phyloP scores from a whole-genome alignment of 2,329 filamentous ascomycete species.

The Neodidymelliopsis sp. region DNA sequence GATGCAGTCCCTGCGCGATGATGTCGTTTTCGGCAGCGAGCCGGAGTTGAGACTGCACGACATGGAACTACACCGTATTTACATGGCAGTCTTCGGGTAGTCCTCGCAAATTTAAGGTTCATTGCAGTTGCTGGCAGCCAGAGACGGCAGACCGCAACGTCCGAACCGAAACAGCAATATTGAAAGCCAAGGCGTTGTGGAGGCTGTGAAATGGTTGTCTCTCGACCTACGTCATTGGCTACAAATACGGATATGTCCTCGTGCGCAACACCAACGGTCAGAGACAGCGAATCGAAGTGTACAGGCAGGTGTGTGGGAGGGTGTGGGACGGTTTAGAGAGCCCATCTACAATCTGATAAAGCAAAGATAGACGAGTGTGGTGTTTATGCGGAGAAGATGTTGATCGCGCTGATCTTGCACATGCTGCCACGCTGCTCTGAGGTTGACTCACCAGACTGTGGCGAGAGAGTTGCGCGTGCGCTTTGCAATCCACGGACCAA shows the following conservation, averaged over 20 bases:
- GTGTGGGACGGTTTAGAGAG: conserved; percentile 4
- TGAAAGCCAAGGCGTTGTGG: conserved; percentile 12
- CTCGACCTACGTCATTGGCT: conserved; percentile 37
- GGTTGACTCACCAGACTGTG: conserved; percentile 24
- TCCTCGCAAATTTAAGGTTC: conserved; percentile 8
- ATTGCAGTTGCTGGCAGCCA: conserved; percentile 14
- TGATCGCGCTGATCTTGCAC: conserved; percentile 27
- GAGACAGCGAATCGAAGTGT: background rate
- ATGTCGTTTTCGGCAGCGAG: conserved; percentile 23
- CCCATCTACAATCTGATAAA: conserved; percentile 7
- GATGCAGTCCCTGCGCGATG: conserved; percentile 25
- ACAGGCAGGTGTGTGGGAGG: conserved; percentile 10
- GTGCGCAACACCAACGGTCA: conserved; percentile 20
- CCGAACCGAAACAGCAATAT: conserved; percentile 9
- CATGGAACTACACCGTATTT: conserved; percentile 14
- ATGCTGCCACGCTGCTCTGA: conserved; percentile 7
- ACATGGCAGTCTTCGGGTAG: conserved; percentile 12
- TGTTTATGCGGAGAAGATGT: conserved; percentile 18
- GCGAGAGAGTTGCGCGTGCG: conserved; percentile 38
- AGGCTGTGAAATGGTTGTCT: conserved; percentile 21
- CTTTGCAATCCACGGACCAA: conserved; percentile 20
- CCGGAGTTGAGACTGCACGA: conserved; percentile 9
- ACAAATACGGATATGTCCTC: conserved; percentile 14
- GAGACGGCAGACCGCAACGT: conserved; percentile 9
- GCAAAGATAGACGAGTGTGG: conserved; percentile 6